These are phyloP conservation scores for Talaromyces piceae DNA, from an alignment of 2,329 filamentous ascomycete species.

Conservation along the genomic window DNA sequence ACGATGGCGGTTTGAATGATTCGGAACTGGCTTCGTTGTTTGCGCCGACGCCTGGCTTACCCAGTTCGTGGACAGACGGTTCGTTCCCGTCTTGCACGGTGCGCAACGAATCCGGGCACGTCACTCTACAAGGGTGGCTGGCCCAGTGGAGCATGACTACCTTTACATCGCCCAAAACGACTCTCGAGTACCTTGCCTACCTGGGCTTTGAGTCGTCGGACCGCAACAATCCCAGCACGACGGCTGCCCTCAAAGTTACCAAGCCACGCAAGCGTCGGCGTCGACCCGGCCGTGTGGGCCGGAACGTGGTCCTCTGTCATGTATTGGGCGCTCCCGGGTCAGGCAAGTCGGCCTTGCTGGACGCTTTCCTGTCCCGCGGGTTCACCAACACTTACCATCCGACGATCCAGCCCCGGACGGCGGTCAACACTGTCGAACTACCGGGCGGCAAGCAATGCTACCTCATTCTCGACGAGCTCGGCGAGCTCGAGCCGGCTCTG, in stretches of 20 bases:
- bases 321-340: constrained; percentile 77
- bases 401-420: constrained; percentile 87
- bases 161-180: constrained; percentile 90
- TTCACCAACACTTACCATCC: constrained; percentile 80
- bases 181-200: constrained; percentile 90
- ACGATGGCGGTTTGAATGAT: constrained; percentile 87
- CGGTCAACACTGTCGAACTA: constrained; percentile 93
- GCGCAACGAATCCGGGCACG: constrained; percentile 87
- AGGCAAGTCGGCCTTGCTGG: constrained; percentile 85
- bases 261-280: constrained; percentile 81
- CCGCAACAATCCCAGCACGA: constrained; percentile 63
- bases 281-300: constrained; percentile 75
- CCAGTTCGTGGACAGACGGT: constrained; percentile 76
- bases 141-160: constrained; percentile 99
- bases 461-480: constrained; percentile 88
- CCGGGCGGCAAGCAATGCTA: constrained; percentile 96
- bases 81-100: constrained; percentile 91
- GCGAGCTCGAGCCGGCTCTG: constrained; percentile 89
- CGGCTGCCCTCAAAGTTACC: constrained; percentile 82
- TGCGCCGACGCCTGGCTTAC: constrained; percentile 84
- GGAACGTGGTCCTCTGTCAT: constrained; percentile 92
- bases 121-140: constrained; percentile 94
- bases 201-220: constrained; percentile 83
- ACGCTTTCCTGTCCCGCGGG: constrained; percentile 82
- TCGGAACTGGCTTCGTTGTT: constrained; percentile 79